Evolutionary conservation across 108 stramenopile species (phyloP), one percentile per base, ranked within the genome.

Genomic region (Schizochytrium sp.): DNA sequence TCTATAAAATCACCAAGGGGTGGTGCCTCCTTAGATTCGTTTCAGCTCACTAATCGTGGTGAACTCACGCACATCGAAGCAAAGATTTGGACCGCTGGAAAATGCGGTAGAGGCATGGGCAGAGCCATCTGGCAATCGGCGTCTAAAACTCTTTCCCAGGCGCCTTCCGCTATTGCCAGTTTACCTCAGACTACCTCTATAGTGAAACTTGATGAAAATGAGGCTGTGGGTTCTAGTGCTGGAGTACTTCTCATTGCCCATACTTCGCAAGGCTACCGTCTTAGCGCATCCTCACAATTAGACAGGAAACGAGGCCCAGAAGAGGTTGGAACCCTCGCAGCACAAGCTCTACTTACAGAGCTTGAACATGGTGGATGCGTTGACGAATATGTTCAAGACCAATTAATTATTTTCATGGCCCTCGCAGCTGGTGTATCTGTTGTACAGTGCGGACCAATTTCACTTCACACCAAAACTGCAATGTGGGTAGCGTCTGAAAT

Each of bases 361-460:
- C 45, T 72, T 4, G 72, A 0, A 3, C 72, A 61, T 58, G 58
- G 58, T 19, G 87, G 61, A 7, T 88, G 87, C 61, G 87, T 88
- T 8, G 87, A 88, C 28, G 87, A 59, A 17, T n/a, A 88, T 19
- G 61, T 19, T 19, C 41, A 42, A 4, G 87, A 88, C 87, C 87
- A 88, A 4, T 46, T 88, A 13, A 60, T 88, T 17, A 61, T 88
- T 1, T 88, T 40, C 41, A 88, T 88, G 87, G 87, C 87, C 5
- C 56, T 88, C 8, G 87, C 87, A 10, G n/a, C 57, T 12, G 87
- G 87, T 17, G 19, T 13, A 15, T 88, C 87, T 0, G 12, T 8
- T 17, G 28, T 88, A 45, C 19, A 7, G 45, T 88, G 87, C 61
- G 72, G 72, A 5, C 72, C 72, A 49, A 46, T 46, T 49, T 72